These are phyloP conservation scores for Handroanthus guayacan DNA, from an alignment of 257 asterid species.

Conservation along the genomic window DNA sequence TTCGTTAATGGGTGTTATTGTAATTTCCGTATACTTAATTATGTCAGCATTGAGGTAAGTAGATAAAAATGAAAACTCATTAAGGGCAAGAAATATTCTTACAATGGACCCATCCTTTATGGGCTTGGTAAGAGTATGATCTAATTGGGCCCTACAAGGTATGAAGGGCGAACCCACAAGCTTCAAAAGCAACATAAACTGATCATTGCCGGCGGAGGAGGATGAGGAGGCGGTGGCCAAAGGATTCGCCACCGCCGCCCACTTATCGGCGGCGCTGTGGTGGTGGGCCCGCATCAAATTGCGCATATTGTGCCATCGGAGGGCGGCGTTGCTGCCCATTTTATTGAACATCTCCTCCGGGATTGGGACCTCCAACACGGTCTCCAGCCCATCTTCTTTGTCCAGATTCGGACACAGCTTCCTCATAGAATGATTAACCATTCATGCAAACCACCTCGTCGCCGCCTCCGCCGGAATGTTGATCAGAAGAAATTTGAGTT, in stretches of 20 bases:
- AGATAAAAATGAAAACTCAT: neutral
- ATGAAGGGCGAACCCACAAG: conserved; percentile 86
- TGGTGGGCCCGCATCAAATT: conserved; percentile 59
- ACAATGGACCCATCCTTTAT: conserved; percentile 72
- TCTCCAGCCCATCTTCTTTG: conserved; percentile 71
- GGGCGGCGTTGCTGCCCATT: conserved; percentile 69
- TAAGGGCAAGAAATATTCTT: conserved; percentile 32
- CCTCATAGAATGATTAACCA: conserved; percentile 36
- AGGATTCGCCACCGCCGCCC: conserved; percentile 32
- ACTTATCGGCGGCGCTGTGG: conserved; percentile 42
- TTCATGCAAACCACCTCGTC: conserved; percentile 28
- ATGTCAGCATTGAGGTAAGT: too few species aligned
- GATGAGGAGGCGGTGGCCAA: conserved; percentile 32
- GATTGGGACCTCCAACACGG: conserved; percentile 87
- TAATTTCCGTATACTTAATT: too few species aligned
- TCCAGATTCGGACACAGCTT: conserved; percentile 73
- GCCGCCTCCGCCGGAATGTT: conserved; percentile 31
- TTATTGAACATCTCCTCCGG: conserved; percentile 85
- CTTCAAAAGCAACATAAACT: conserved; percentile 73
- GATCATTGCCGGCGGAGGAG: conserved; percentile 53
- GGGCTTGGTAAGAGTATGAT: conserved; percentile 59
- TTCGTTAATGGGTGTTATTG: too few species aligned
- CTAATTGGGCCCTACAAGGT: conserved; percentile 69
- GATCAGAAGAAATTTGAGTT: neutral
- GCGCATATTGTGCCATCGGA: conserved; percentile 84